These are phyloP conservation scores for Physcia stellaris DNA, from an alignment of 495 filamentous ascomycete species.

Conservation along the genomic window DNA sequence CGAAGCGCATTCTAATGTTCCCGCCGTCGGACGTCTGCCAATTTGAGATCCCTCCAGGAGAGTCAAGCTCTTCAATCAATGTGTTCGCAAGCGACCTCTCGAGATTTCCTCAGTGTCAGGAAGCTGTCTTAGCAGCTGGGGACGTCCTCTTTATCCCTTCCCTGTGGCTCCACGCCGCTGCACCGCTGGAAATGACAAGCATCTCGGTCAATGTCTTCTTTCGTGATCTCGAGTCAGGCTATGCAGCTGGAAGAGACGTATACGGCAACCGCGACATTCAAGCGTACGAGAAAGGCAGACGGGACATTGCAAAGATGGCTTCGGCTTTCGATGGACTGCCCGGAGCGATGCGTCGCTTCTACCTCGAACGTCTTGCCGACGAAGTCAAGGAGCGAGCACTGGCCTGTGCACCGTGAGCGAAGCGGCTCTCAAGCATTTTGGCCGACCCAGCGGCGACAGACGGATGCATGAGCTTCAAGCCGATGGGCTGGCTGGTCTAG, in stretches of 20 bases:
- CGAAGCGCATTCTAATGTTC: conserved; percentile 61
- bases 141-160: conserved; percentile 73
- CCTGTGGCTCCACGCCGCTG: conserved; percentile 66
- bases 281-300: conserved; percentile 68
- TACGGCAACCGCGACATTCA: conserved; percentile 81
- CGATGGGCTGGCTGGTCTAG: too few relatives aligned
- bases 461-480: too few relatives aligned
- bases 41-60: conserved; percentile 58
- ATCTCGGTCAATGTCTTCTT: conserved; percentile 83
- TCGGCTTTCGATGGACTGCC: conserved; percentile 56
- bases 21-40: conserved; percentile 60
- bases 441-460: too few relatives aligned
- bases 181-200: conserved; percentile 46
- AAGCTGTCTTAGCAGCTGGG: conserved; percentile 49
- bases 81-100: conserved; percentile 38
- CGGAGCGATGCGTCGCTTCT: conserved; percentile 53
- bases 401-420: too few relatives aligned
- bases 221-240: conserved; percentile 49
- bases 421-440: too few relatives aligned
- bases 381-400: conserved; percentile 36
- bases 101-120: conserved; percentile 47
- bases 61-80: conserved; percentile 64
- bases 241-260: conserved; percentile 66
- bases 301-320: conserved; percentile 52
- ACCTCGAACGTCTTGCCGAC: conserved; percentile 56